Base-by-base conservation (phyloP, 2,329 filamentous ascomycete species). In the Alternaria atra region DNA sequence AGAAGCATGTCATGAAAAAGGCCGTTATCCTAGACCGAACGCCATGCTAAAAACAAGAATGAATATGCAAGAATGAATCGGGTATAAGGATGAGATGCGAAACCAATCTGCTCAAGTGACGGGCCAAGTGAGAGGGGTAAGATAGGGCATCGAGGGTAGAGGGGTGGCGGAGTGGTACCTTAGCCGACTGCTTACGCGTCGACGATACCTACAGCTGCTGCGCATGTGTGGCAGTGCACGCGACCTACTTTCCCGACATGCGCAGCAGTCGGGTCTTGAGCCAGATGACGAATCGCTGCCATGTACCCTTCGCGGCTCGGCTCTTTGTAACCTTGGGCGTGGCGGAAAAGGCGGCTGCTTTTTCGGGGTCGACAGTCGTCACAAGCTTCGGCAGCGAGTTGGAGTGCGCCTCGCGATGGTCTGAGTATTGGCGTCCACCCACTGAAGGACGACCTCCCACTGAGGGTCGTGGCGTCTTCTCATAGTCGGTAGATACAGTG, bases 261-360 rank as follows among this genome's bases (percentile, higher is more conserved):
- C 85, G 84, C 65, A 87, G 81, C 58, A 87, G 72, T 59, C 85
- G 79, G 32, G 85, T 87, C 69, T 83, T 81, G 61, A 86, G 77
- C 85, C 85, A 87, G 1, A 85, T 85, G 55, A 86, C 76, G 69
- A 87, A 87, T 25, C 83, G 78, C 59, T 85, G 78, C 85, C 85
- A 87, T 23, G 80, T 73, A 30, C 79, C 77, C 64, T 80, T 81
- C 5, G 78, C 76, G 13, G 72, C 71, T 43, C 73, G 68, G 50
- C 69, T 75, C 64, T 73, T 76, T 43, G 74, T 75, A 17, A 77
- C 72, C 37, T 75, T 68, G 23, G 75, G 73, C 23, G 62, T 62
- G 29, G 73, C 34, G 62, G 63, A 35, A 58, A 59, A 23, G 54
- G 55, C 34, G 44, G 65, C 62, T 61, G 69, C 29, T 74, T 76